Evolutionary conservation across 176 grass and related monocot genomes (phyloP), one percentile per base, ranked within the genome.

Genomic region (Bothriochloa decipiens): DNA sequence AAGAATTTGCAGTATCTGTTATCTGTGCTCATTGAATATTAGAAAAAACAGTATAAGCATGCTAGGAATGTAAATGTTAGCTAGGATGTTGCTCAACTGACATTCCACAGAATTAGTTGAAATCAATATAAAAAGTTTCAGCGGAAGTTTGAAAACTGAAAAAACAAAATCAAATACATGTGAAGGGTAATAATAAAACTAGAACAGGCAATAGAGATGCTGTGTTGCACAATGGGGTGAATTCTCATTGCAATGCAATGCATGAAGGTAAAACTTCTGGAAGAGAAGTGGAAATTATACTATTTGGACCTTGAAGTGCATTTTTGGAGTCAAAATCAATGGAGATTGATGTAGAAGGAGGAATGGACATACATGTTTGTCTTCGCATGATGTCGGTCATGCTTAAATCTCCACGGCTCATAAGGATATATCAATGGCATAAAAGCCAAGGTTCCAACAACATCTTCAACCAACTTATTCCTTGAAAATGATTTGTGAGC

Each of bases 371-470:
- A 98, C 96, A 98, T 98, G 79, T 98, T 98, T 77, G 96, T 98
- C 77, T 93, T 98, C 25, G 96, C 93, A 16, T 98, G 96, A 76
- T 98, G 96, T 68, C 83, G 87, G 65, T 98, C 96, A 81, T 98
- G 96, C 87, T 98, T 95, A 85, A 98, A 98, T 75, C 96, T 85
- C 96, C 96, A 98, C 9, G 96, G 96, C 84, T 98, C 96, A 66
- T 95, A 98, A 63, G 96, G 96, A 84, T 98, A 98, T 87, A 98
- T 93, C 63, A 98, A 83, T 41, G 93, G 96, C 91, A 98, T 81
- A 74, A 98, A 98, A 41, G 91, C 91, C 74, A 98, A 86, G 80
- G 96, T 98, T 88, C 93, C 96, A 78, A 95, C 83, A 66, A 95
- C 83, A 85, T 98, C 96, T 89, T 98, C 96, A 62, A 98, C 70